Evolutionary conservation across 1,284 basidiomycete species (phyloP), one percentile per base, ranked within the genome.

Genomic region (Inonotus hispidus): DNA sequence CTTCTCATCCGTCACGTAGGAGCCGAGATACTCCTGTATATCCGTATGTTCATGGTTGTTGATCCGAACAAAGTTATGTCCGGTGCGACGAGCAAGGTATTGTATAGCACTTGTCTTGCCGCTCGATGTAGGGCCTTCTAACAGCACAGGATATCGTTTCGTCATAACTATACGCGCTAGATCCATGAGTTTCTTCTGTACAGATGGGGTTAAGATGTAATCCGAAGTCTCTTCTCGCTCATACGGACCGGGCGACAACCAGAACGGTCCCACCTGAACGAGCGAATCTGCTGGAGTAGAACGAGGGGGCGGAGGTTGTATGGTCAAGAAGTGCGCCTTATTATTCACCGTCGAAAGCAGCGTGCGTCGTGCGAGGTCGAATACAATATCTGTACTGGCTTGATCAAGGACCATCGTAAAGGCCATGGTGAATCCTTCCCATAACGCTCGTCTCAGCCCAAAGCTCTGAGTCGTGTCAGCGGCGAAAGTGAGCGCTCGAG

Each of bases 11-110:
- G 96, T 95, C 14, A 96, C 87, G 70, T 99, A 99, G 0, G 95
- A 95, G 5, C 97, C 97, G 56, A 99, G 82, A 71, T 99, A 99
- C 71, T 99, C 97, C 71, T 99, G 97, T 55, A 96, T 95, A 72
- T 99, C 97, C 3, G 97, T 99, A 71, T 99, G 97, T 69, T 99
- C 97, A 76, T 99, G 97, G 70, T 99, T 99, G 77, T 99, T 99
- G 82, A 99, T 98, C 39, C 97, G 92, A 29, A 99, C 88, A 71
- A 99, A 99, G 32, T 85, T 84, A 76, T 99, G 97, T 0, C 97
- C 96, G 0, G 96, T 98, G 62, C 92, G 82, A 63, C 85, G 85
- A 1, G 97, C 96, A 23, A 99, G 84, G 73, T 97, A 98, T 75
- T 98, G 95, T 61, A 99, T 88, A 0, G 97, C 92, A 70, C 93